These are phyloP conservation scores for Globisporangium camurandrum DNA, from an alignment of 352 stramenopile species.

Conservation along the genomic window DNA sequence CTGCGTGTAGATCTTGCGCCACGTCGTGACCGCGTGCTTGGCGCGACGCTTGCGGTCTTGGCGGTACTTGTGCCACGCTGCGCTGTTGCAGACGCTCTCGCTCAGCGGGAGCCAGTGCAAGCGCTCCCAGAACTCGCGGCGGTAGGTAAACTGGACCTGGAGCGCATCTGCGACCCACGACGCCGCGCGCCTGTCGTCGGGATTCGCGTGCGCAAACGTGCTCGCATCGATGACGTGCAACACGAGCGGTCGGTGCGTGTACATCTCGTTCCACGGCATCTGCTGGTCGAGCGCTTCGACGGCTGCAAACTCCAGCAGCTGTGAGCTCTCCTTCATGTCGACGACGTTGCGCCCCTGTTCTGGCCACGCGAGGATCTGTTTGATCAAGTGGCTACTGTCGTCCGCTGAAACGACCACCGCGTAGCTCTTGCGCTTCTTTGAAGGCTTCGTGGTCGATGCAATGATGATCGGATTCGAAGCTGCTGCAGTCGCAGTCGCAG, in stretches of 20 bases:
- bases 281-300: conserved; percentile 17
- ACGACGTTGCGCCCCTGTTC: conserved; percentile 30
- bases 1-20: conserved; percentile 35
- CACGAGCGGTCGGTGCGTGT: conserved; percentile 19
- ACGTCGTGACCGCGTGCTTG: conserved; percentile 25
- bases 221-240: conserved; percentile 24
- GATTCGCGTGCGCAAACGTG: conserved; percentile 15
- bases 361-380: conserved; percentile 32
- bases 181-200: too few species aligned
- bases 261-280: conserved; percentile 38
- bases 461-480: background rate
- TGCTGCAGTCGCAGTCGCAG: background rate
- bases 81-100: conserved; percentile 26
- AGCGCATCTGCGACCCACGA: conserved; percentile 26
- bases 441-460: background rate
- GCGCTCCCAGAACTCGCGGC: conserved; percentile 38
- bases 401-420: background rate
- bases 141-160: conserved; percentile 35
- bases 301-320: conserved; percentile 17
- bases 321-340: conserved; percentile 32
- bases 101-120: conserved; percentile 43
- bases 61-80: conserved; percentile 29
- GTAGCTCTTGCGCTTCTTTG: conserved; percentile 15
- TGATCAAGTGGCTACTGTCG: conserved; percentile 15
- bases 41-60: conserved; percentile 30